Evolutionary conservation across 148 eudicot genomes (phyloP), one percentile per base, ranked within the genome.

Genomic region (Beta vulgaris): DNA sequence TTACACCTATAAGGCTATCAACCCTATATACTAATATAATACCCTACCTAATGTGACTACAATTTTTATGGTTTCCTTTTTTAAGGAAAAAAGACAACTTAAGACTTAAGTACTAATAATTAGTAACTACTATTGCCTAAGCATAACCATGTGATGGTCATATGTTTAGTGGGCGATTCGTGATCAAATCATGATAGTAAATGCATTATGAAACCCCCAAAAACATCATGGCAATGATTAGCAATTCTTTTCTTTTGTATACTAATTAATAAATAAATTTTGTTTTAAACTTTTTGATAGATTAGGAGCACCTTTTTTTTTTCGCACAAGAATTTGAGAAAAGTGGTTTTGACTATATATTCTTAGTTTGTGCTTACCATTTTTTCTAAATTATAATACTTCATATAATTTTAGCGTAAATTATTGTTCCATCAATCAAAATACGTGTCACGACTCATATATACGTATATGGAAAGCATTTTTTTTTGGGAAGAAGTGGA

Each of bases 111-210:
- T 72, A 62, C 65, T 63, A 54, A 72, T 78, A n/a, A 65, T 21
- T 72, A 62, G 57, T 63, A 54, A 72, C 72, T 54, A 75, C 66
- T 64, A 39, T 65, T 54, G 72, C 46, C 76, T 78, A 78, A 78
- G 72, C 46, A 72, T 78, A 78, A 78, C 76, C 81, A 78, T 78
- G 81, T 61, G 61, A n/a, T n/a, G n/a, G n/a, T n/a, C 35, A 0
- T 77, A 64, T 69, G 43, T 49, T 77, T 71, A 71, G 71, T 78
- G 81, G 72, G 76, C 51, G 40, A 7, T 76, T 55, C 72, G 76
- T 78, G 81, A 72, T 72, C 65, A 64, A 53, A 65, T n/a, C 46
- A 65, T 65, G 42, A 64, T 72, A 5, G 59, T 36, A 40, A 26
- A 68, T 65, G 49, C 21, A 36, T 26, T 7, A 26, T 75, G 63